Evolutionary conservation across 2,329 filamentous ascomycete genomes (phyloP), one percentile per base, ranked within the genome.

Genomic region (Didymella sp.): DNA sequence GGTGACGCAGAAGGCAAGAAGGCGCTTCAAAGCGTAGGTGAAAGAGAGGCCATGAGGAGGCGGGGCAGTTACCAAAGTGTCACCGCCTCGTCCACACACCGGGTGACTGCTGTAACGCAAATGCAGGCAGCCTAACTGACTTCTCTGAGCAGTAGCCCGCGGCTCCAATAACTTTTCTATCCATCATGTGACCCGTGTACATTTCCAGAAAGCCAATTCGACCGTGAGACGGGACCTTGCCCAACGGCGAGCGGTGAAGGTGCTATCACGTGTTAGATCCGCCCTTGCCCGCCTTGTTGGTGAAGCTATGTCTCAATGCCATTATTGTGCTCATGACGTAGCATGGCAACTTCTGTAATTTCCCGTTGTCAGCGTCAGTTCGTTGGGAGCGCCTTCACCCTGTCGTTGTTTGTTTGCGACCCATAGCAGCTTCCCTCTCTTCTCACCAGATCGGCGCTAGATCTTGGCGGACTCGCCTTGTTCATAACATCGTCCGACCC

Each of bases 391-490:
- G 13, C 30, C 35, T 47, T 43, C 30, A 30, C 24, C 37, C 13
- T 21, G 19, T 51, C 37, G 37, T 57, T 63, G 61, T 62, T 66
- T 68, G 65, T 68, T 63, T 54, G 58, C 47, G 48, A 43, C 30
- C 48, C 35, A 30, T 44, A 54, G 59, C 59, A 46, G 27, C 65
- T 68, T 61, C 65, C 59, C 47, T 45, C 42, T 58, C 35, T 40
- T 42, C 19, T 47, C 54, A 30, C n/a, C 24, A 31, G 13, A 42
- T 41, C 45, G 46, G 41, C 58, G 50, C 58, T 59, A 57, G 46
- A 37, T 21, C 66, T 67, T 70, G 66, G 68, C 63, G 37, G 50
- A 22, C 55, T 51, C 59, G 31, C 38, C 50, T 45, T 40, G 30
- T 63, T 64, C 48, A 61, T 66, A 55, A 30, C 43, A 41, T 50